phyloP scores from a whole-genome alignment of 1,139 yeast species.

The Spencermartinsiella ligniputridi region DNA sequence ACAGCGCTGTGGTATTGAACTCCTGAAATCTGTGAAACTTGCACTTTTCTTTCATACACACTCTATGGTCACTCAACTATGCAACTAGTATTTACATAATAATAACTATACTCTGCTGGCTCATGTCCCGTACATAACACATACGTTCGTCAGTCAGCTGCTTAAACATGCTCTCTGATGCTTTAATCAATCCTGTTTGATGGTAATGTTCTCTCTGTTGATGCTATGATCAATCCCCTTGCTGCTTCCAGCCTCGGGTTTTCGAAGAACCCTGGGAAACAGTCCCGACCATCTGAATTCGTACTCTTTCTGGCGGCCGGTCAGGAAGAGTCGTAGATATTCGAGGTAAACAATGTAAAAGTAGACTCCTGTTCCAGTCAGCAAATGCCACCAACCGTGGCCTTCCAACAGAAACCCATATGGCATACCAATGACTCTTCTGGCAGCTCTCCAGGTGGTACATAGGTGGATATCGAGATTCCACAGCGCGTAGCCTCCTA shows the following conservation, averaged over 20 bases:
- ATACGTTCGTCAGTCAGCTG: too few relatives aligned
- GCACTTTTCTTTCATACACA: too few relatives aligned
- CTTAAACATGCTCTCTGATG: too few relatives aligned
- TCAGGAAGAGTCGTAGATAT: conserved; percentile 60
- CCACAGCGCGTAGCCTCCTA: conserved; percentile 76
- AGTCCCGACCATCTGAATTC: conserved; percentile 49
- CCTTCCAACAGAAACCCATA: conserved; percentile 84
- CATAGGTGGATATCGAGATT: conserved; percentile 82
- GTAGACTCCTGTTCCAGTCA: conserved; percentile 81
- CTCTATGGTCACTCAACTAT: too few relatives aligned
- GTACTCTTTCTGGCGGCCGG: conserved; percentile 49
- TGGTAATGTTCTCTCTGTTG: too few relatives aligned
- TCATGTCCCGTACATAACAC: too few relatives aligned
- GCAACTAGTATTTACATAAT: too few relatives aligned
- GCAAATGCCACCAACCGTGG: conserved; percentile 98
- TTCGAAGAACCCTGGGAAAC: conserved; percentile 37
- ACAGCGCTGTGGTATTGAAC: too few relatives aligned
- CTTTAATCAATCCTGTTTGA: too few relatives aligned
- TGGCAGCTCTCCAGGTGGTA: conserved; percentile 50
- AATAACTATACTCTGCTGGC: too few relatives aligned
- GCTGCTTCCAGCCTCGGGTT: conserved; percentile 1
- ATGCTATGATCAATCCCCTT: too few relatives aligned
- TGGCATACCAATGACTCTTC: conserved; percentile 79
- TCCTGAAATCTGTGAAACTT: too few relatives aligned
- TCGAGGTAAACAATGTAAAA: conserved; percentile 57